These are phyloP conservation scores for Arthromyces matolae DNA, from an alignment of 768 basidiomycete genomes.

Conservation along the genomic window DNA sequence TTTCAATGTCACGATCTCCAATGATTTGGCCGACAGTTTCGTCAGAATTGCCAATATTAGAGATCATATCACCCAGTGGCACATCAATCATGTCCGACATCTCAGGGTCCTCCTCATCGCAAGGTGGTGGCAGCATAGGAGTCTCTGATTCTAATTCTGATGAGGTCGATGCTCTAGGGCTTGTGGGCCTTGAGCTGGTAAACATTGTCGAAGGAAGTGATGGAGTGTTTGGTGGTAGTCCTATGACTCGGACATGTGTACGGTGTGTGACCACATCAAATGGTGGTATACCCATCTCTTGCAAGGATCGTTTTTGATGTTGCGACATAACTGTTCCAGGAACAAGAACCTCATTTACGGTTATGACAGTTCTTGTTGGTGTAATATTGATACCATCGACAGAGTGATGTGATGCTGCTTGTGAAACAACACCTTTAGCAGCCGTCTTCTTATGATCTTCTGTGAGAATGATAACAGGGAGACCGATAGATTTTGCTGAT, in stretches of 20 bases:
- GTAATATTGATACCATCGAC: neutral
- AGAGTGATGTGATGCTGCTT: neutral
- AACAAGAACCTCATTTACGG: neutral
- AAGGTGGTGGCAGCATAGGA: too few relatives aligned
- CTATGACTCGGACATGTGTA: neutral
- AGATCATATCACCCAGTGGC: too few relatives aligned
- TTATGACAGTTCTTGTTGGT: neutral
- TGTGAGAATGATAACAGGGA: neutral
- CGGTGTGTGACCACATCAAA: neutral
- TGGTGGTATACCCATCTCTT: neutral
- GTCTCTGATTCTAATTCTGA: neutral
- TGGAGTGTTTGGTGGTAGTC: neutral
- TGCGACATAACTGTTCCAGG: neutral
- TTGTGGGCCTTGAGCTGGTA: neutral
- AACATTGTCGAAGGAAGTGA: neutral
- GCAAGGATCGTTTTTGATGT: neutral
- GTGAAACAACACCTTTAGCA: neutral
- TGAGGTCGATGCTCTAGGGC: neutral
- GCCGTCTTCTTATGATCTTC: neutral
- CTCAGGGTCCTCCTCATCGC: too few relatives aligned
- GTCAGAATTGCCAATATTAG: neutral
- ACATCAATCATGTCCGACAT: too few relatives aligned
- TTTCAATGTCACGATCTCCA: neutral
- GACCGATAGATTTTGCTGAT: neutral
- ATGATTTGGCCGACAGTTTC: too few relatives aligned